A percentile compares a stretch with the other conserved stretches of the same genome.
These are phyloP conservation scores for Tylopilus sp. DNA, from an alignment of 1,284 basidiomycete genomes.

Conservation along the genomic window DNA sequence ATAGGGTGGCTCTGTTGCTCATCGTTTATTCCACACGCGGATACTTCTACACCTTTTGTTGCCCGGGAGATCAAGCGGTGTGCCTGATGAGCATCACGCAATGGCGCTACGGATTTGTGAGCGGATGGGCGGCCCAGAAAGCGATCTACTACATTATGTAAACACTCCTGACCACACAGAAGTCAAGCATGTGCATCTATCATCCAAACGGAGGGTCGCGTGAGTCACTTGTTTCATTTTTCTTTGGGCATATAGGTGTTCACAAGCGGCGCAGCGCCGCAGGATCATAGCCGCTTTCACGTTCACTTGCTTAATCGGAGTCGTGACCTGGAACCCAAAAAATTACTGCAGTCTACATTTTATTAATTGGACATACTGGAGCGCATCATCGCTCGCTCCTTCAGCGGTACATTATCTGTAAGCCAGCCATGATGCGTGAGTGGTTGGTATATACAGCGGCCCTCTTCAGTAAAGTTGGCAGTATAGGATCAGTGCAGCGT, in stretches of 20 bases:
- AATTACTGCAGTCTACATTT: conserved; percentile 7
- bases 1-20: conserved; percentile 34
- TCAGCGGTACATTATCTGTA: not conserved
- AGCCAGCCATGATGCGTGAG: not conserved
- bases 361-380: conserved; percentile 13
- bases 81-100: conserved; percentile 33
- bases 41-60: conserved; percentile 34
- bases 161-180: not conserved
- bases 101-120: conserved; percentile 29
- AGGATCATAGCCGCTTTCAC: conserved; percentile 12
- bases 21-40: conserved; percentile 34
- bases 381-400: no score
- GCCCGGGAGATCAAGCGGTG: conserved; percentile 24
- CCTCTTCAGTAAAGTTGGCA: not conserved
- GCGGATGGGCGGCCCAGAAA: conserved; percentile 31
- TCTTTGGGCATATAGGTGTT: not conserved
- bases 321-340: conserved; percentile 6
- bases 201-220: conserved; percentile 20
- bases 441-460: not conserved
- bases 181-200: conserved; percentile 7
- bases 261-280: conserved; percentile 17
- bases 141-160: conserved; percentile 15
- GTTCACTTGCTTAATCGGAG: conserved; percentile 6
- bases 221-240: conserved; percentile 13
- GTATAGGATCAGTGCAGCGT: not conserved